Evolutionary conservation across 805 yeast species (phyloP).

Genomic region (Candida jianshihensis): DNA sequence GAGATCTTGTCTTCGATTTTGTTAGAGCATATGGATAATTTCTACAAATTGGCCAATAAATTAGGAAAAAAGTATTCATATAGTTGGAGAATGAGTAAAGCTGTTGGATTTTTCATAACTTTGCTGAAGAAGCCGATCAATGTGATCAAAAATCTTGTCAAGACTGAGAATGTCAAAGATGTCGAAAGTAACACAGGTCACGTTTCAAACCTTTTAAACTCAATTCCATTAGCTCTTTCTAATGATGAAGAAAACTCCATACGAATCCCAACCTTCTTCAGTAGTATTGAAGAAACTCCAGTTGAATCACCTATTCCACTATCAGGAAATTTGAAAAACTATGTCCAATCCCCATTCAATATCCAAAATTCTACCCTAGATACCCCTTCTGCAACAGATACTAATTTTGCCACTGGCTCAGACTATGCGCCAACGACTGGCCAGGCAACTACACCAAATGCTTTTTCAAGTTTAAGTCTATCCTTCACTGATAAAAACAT

Average conservation of each 20-base stretch:
- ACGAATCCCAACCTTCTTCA: background rate
- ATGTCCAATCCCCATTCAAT: background rate
- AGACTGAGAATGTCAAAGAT: constrained; percentile 14
- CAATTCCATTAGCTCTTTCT: constrained; percentile 19
- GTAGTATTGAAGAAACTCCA: background rate
- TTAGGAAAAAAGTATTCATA: constrained; percentile 55
- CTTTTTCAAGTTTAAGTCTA: constrained; percentile 3
- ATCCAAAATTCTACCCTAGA: background rate
- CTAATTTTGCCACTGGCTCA: background rate
- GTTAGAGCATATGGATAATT: constrained; percentile 34
- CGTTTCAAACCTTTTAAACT: constrained; percentile 14
- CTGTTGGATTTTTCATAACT: constrained; percentile 38
- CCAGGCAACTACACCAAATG: background rate
- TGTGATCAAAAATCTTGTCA: constrained; percentile 17
- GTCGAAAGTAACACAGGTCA: constrained; percentile 19
- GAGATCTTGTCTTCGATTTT: constrained; percentile 31
- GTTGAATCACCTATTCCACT: background rate
- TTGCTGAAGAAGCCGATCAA: constrained; percentile 27
- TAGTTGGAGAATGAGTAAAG: constrained; percentile 63
- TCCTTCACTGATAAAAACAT: constrained; percentile 2
- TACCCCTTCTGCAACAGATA: background rate
- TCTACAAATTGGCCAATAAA: constrained; percentile 33
- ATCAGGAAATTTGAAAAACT: background rate
- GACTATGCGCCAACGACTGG: constrained; percentile 6
- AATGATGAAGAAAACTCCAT: constrained; percentile 15